Evolutionary conservation across 75 land plant genomes (phyloP), one percentile per base, ranked within the genome.

Genomic region (Cryptomeria japonica): DNA sequence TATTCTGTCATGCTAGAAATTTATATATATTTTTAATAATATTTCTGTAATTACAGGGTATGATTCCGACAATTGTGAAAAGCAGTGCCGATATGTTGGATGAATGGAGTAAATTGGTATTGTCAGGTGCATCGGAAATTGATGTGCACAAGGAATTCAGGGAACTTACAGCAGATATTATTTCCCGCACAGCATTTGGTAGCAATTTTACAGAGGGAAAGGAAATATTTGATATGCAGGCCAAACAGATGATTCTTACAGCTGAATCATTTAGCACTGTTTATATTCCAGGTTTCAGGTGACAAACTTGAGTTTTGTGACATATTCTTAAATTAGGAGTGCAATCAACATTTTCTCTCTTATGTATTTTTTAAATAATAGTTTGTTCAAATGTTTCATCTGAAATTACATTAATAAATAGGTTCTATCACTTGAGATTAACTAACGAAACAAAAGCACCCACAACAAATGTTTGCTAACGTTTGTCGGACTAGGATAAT

Each of bases 111-210:
- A 85, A 85, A 58, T 37, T 9, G 72, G 3, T 85, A 16, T 83
- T 83, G 51, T 9, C 36, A 36, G 72, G 72, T 53, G 42, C 86
- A 1, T 86, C 31, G 32, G 88, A 88, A 46, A 31, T 91, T 25
- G 93, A 89, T 3, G 89, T 85, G 25, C 32, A 25, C 2, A 73
- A 89, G 39, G 86, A 92, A 36, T 76, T 92, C 22, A 38, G 28
- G 13, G 38, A 73, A 9, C 72, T 91, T 12, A 58, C 90, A 38
- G 84, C 88, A 18, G 90, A 91, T 49, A 79, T 91, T 49, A 87
- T 91, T 58, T 86, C 93, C 14, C 86, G 56, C 16, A 89, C 93
- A 38, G 93, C 93, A 13, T 91, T 93, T 61, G 89, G 93, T 1
- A 87, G 89, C 37, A 88, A 82, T 77, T 89, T 83, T 64, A 89